A percentile compares a stretch with the other conserved stretches of the same genome.
These are phyloP conservation scores for Mytilinidion resinicola DNA, from an alignment of 495 filamentous ascomycete genomes.

Conservation along the genomic window DNA sequence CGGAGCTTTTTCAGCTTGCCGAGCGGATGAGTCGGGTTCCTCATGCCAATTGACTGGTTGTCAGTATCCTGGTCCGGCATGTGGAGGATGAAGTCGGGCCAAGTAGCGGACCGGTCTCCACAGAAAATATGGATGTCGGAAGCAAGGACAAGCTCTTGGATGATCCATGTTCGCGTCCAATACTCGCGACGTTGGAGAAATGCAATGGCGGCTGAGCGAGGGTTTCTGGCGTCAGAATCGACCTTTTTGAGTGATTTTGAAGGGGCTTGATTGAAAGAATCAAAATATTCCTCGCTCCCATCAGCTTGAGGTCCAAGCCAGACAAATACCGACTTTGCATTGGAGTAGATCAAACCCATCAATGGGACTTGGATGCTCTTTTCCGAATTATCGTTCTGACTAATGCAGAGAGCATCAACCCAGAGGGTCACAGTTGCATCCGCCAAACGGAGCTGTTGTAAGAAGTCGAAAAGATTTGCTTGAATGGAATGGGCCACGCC, in stretches of 20 bases:
- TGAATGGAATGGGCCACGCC: not conserved
- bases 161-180: slow-evolving; percentile 3
- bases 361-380: slow-evolving; percentile 1
- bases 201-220: slow-evolving; percentile 2
- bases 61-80: not conserved
- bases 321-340: not conserved
- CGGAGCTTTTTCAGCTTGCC: slow-evolving; percentile 3
- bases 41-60: not conserved
- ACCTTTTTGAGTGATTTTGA: not conserved
- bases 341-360: not conserved
- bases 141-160: not conserved
- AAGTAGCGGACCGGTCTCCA: not conserved
- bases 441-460: not conserved
- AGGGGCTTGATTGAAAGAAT: not conserved
- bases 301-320: slow-evolving; percentile 3
- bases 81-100: slow-evolving; percentile 2
- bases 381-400: not conserved
- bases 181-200: not conserved
- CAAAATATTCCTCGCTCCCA: slow-evolving; percentile 3
- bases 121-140: not conserved
- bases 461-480: slow-evolving; percentile 2
- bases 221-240: not conserved
- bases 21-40: not conserved
- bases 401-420: slow-evolving; percentile 10
- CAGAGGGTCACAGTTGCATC: slow-evolving; percentile 3